Conservation (phyloP, 805 yeast genomes). For the Starmera quercuum region DNA sequence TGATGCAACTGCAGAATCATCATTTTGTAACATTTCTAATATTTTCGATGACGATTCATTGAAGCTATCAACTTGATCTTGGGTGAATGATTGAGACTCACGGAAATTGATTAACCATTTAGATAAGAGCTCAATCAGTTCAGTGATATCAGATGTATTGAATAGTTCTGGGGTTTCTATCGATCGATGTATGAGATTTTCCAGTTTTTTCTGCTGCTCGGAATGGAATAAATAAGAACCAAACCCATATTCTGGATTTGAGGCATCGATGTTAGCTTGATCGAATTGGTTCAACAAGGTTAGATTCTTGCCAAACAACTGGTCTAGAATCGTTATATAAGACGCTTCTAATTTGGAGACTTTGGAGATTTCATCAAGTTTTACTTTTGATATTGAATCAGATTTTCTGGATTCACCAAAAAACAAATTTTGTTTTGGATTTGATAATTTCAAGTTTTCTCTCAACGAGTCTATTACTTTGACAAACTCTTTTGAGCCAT, state of each 20-base stretch:
- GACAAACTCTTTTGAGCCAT: constrained; percentile 13
- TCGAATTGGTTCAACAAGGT: constrained; percentile 54
- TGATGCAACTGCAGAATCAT: constrained; percentile 33
- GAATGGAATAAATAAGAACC: constrained; percentile 62
- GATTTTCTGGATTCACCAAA: constrained; percentile 36
- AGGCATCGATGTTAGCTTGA: constrained; percentile 34
- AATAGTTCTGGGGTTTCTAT: constrained; percentile 35
- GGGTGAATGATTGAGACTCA: constrained; percentile 23
- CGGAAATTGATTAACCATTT: constrained; percentile 59
- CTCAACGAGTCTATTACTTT: constrained; percentile 39
- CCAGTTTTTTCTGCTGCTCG: constrained; percentile 40
- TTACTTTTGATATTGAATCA: constrained; percentile 10
- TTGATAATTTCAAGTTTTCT: constrained; percentile 40
- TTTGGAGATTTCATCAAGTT: constrained; percentile 24
- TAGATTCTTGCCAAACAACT: constrained; percentile 50
- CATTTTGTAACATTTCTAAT: constrained; percentile 30
- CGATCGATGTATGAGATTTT: constrained; percentile 36
- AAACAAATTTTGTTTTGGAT: constrained; percentile 56
- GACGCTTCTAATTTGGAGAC: constrained; percentile 61
- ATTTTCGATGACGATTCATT: constrained; percentile 25
- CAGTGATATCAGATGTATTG: constrained; percentile 34
- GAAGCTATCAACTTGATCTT: constrained; percentile 21
- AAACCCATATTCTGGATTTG: constrained; percentile 81
- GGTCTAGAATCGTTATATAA: constrained; percentile 66
- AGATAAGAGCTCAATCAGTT: constrained; percentile 50